Conservation (phyloP, 208 protist species). For the Acanthamoeba lenticulata region DNA sequence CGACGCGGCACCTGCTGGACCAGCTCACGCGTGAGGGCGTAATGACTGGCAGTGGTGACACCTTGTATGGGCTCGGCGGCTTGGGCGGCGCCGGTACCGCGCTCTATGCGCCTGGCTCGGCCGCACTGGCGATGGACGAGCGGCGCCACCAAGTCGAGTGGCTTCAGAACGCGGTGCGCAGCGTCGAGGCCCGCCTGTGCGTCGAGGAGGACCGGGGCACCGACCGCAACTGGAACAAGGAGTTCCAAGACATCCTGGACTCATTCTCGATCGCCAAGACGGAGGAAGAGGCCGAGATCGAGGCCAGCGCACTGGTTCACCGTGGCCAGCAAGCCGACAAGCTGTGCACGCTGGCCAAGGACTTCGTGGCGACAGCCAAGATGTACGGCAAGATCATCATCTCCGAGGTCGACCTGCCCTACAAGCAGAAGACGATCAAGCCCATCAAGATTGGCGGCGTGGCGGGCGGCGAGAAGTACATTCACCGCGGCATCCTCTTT, state of each 20-base stretch:
- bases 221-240: conserved; percentile 70
- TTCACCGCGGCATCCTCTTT: conserved; percentile 69
- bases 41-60: too few relatives aligned
- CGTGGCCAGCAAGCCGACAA: conserved; percentile 56
- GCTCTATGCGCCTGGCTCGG: not conserved
- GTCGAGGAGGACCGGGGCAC: conserved; percentile 55
- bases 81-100: not conserved
- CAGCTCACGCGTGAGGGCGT: conserved; percentile 28
- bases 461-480: conserved; percentile 75
- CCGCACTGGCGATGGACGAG: not conserved
- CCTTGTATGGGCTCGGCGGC: not conserved
- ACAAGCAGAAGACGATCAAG: conserved; percentile 73
- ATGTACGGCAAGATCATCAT: conserved; percentile 79
- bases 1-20: not conserved
- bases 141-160: not conserved
- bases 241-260: conserved; percentile 70
- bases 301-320: not conserved
- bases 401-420: conserved; percentile 70
- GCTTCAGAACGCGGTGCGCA: conserved; percentile 36
- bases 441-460: conserved; percentile 62
- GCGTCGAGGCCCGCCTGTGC: conserved; percentile 57
- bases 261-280: conserved; percentile 59
- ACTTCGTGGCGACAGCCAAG: conserved; percentile 69
- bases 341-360: conserved; percentile 65
- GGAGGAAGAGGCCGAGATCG: conserved; percentile 4